Conservation (phyloP, 768 basidiomycete species). For the Xanthoconium stramineum region DNA sequence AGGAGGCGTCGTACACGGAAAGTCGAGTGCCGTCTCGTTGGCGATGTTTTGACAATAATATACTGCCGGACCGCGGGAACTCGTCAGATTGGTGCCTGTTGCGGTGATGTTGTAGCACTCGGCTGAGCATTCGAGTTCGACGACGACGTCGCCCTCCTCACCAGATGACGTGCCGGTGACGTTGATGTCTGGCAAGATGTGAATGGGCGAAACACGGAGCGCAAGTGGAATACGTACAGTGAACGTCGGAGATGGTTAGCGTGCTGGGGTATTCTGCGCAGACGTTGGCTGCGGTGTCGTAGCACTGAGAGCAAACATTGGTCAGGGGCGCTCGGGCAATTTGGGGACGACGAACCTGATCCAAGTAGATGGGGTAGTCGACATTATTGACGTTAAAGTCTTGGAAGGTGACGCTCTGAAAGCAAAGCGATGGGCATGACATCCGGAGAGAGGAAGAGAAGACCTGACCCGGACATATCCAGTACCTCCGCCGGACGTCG, state of each 20-base stretch:
- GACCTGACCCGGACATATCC: constrained; percentile 38
- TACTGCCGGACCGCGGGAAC: constrained; percentile 30
- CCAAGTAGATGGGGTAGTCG: constrained; percentile 41
- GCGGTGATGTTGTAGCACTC: constrained; percentile 39
- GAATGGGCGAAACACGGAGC: not conserved
- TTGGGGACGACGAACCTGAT: constrained; percentile 26
- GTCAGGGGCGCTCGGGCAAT: not conserved
- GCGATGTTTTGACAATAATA: constrained; percentile 39
- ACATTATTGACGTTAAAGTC: constrained; percentile 34
- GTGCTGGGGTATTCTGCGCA: constrained; percentile 38
- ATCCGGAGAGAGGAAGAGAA: not conserved
- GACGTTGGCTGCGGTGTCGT: constrained; percentile 31
- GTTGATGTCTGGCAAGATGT: constrained; percentile 31
- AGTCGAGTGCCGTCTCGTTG: constrained; percentile 29
- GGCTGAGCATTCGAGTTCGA: constrained; percentile 40
- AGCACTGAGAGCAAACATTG: constrained; percentile 29
- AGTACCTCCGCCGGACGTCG: constrained; percentile 40
- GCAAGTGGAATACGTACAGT: constrained; percentile 28
- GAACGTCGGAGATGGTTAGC: constrained; percentile 40
- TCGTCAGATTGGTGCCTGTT: constrained; percentile 18
- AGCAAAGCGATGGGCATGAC: not conserved
- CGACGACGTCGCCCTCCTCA: constrained; percentile 36
- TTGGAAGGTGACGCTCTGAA: constrained; percentile 24
- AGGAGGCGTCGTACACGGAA: constrained; percentile 20
- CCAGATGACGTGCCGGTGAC: constrained; percentile 45